These are phyloP conservation scores for Acorus gramineus DNA, from an alignment of 106 monocot genomes.

Conservation along the genomic window DNA sequence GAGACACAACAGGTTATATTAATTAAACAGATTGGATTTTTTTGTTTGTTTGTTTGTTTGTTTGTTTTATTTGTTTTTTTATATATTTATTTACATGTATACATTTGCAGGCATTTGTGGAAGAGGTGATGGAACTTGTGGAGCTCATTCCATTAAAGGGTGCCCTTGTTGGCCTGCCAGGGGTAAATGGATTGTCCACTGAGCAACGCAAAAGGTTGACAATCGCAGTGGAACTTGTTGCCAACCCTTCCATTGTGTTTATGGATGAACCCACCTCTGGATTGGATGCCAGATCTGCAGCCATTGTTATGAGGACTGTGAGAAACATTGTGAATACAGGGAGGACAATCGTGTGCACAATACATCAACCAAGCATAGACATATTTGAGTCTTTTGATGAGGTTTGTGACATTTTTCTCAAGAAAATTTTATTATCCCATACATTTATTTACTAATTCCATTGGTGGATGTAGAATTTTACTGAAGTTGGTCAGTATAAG, in stretches of 20 bases:
- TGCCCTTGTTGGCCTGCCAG: conserved; percentile 93
- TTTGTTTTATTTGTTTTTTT: conserved; percentile 1
- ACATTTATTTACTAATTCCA: no score
- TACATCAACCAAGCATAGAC: conserved; percentile 99
- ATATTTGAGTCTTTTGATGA: conserved; percentile 99
- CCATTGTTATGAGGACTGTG: conserved; percentile 98
- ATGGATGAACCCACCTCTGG: conserved; percentile 99
- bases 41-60: neutral
- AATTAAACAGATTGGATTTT: neutral
- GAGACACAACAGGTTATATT: conserved; percentile 53
- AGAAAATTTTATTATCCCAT: no score
- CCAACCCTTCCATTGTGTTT: conserved; percentile 97
- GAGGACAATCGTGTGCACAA: conserved; percentile 97
- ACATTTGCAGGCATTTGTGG: conserved; percentile 70
- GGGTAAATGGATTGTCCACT: conserved; percentile 80
- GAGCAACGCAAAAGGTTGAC: conserved; percentile 93
- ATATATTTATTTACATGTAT: conserved; percentile 2
- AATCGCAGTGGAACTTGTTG: conserved; percentile 97
- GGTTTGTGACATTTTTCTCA: conserved; percentile 20
- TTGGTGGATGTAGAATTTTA: no score
- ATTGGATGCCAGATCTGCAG: conserved; percentile 93
- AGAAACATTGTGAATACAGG: conserved; percentile 98
- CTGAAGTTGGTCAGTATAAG: no score
- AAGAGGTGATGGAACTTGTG: conserved; percentile 97
- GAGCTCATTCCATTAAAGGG: conserved; percentile 74